A percentile compares a stretch with the other conserved stretches of the same genome.
Evolutionary conservation across 1,284 basidiomycete genomes (phyloP).

Genomic region (Phlebopus sp.): DNA sequence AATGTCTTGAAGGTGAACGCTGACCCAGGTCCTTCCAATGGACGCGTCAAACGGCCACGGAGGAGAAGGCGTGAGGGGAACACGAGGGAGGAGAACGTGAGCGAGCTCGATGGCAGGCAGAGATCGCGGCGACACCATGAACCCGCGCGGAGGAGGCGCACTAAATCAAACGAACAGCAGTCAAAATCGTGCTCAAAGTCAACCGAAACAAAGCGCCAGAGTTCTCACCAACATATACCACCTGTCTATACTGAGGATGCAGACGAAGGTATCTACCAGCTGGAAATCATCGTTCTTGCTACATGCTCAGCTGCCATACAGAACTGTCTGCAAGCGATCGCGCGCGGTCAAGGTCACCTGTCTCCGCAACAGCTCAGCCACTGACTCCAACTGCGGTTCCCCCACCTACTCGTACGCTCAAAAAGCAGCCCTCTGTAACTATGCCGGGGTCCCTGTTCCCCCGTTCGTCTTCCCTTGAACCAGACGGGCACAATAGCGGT

Average conservation of each 20-base stretch:
- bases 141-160: conserved; percentile 11
- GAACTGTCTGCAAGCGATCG: conserved; percentile 25
- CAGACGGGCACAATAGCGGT: conserved; percentile 32
- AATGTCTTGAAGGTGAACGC: conserved; percentile 12
- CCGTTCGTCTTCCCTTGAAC: conserved; percentile 62
- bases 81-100: conserved; percentile 7
- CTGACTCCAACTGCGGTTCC: no score
- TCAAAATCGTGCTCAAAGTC: conserved; percentile 24
- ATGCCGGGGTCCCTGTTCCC: conserved; percentile 81
- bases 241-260: conserved; percentile 5
- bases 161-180: conserved; percentile 8
- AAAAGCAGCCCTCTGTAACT: conserved; percentile 47
- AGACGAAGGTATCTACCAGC: conserved; percentile 19
- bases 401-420: conserved; percentile 28
- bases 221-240: conserved; percentile 5
- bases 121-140: conserved; percentile 8
- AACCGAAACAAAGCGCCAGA: conserved; percentile 9
- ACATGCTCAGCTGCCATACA: conserved; percentile 10
- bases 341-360: conserved; percentile 26
- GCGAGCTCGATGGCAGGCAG: conserved; percentile 14
- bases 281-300: not conserved
- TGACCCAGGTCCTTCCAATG: conserved; percentile 8
- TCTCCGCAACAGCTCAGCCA: conserved; percentile 17
- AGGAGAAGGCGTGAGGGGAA: conserved; percentile 8
- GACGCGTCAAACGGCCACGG: conserved; percentile 7